phyloP scores from a whole-genome alignment of 805 yeast genomes.

The Metschnikowia borealis region DNA sequence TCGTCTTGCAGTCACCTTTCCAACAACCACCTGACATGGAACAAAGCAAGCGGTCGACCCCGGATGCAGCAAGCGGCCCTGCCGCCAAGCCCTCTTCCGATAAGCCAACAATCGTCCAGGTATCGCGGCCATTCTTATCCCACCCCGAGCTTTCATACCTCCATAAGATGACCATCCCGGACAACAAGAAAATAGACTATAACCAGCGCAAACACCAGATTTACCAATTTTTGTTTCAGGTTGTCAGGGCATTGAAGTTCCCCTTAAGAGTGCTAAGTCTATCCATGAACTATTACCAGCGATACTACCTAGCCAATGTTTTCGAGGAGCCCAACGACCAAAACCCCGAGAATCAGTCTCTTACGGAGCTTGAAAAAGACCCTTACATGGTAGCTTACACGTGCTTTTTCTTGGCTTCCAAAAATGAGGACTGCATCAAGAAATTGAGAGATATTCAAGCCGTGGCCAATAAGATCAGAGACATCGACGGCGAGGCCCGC shows the following conservation, averaged over 20 bases:
- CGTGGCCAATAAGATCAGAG: constrained; percentile 43
- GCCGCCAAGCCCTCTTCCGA: constrained; percentile 5
- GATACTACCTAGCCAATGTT: constrained; percentile 61
- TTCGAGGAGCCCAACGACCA: constrained; percentile 39
- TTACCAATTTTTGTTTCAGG: constrained; percentile 49
- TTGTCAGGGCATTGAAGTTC: constrained; percentile 52
- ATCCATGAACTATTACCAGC: constrained; percentile 68
- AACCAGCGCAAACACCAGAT: constrained; percentile 52
- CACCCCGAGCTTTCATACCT: constrained; percentile 48
- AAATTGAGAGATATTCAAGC: constrained; percentile 60
- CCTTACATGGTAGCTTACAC: constrained; percentile 65
- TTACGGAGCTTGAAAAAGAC: constrained; percentile 31
- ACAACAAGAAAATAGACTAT: constrained; percentile 40
- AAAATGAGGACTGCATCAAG: constrained; percentile 81
- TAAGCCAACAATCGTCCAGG: constrained; percentile 27
- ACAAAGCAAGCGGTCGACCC: constrained; percentile 3
- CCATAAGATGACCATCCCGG: constrained; percentile 50
- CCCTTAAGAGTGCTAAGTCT: constrained; percentile 70
- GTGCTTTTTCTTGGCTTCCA: constrained; percentile 65
- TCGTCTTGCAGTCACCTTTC: neutral
- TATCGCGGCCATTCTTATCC: constrained; percentile 61
- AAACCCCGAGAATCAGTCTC: constrained; percentile 17
- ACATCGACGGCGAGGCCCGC: constrained; percentile 33
- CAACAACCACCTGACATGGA: constrained; percentile 2
- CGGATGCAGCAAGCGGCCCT: constrained; percentile 1